Evolutionary conservation across 2,329 filamentous ascomycete species (phyloP).

Genomic region (Exophiala spinifera): DNA sequence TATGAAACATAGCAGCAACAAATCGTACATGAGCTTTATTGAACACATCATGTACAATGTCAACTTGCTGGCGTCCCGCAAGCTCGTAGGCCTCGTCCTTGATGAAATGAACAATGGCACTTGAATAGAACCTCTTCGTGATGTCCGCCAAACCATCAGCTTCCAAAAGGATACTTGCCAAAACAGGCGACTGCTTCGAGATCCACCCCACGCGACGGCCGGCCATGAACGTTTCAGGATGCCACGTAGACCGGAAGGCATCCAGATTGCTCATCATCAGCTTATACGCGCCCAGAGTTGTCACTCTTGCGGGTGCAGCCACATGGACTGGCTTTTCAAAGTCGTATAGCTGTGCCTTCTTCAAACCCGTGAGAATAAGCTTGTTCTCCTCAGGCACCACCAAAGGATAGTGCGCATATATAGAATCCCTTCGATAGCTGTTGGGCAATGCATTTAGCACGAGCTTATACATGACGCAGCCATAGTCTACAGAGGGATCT

Average conservation of each 20-base stretch:
- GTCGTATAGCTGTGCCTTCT: slow-evolving; percentile 41
- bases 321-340: slow-evolving; percentile 34
- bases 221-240: slow-evolving; percentile 1
- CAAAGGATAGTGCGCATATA: slow-evolving; percentile 51
- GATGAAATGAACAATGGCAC: slow-evolving; percentile 32
- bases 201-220: background rate
- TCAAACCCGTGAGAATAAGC: slow-evolving; percentile 40
- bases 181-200: background rate
- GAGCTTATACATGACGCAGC: slow-evolving; percentile 51
- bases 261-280: slow-evolving; percentile 30
- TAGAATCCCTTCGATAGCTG: slow-evolving; percentile 45
- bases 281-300: slow-evolving; percentile 42
- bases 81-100: slow-evolving; percentile 46
- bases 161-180: slow-evolving; percentile 10
- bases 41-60: slow-evolving; percentile 50
- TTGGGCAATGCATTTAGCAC: slow-evolving; percentile 49
- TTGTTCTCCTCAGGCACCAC: slow-evolving; percentile 48
- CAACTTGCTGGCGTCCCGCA: slow-evolving; percentile 45
- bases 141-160: slow-evolving; percentile 43
- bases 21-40: slow-evolving; percentile 56
- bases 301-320: slow-evolving; percentile 38
- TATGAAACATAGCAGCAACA: slow-evolving; percentile 52
- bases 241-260: slow-evolving; percentile 8
- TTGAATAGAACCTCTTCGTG: slow-evolving; percentile 45
- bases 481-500: slow-evolving; percentile 45